A percentile compares a stretch with the other conserved stretches of the same genome.
Evolutionary conservation across 192 early-diverging fungal genomes (phyloP).

Genomic region (Entrophospora sp.): DNA sequence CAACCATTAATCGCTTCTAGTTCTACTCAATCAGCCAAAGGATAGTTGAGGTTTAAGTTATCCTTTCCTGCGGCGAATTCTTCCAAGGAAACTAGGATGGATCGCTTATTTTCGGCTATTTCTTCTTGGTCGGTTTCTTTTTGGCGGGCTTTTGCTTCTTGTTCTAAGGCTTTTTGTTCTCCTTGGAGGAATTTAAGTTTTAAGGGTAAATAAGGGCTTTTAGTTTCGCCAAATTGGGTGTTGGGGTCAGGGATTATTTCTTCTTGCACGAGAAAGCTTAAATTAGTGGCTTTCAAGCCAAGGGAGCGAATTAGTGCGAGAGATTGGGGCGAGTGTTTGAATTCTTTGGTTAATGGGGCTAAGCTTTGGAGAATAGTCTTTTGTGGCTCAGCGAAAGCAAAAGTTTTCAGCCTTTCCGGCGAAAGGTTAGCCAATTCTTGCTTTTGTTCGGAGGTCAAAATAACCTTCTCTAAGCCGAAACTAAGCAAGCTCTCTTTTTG

Average conservation of each 20-base stretch:
- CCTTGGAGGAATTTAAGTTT: background rate
- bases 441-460: background rate
- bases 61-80: background rate
- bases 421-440: background rate
- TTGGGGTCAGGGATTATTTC: background rate
- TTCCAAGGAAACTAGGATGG: no score
- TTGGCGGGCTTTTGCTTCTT: background rate
- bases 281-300: background rate
- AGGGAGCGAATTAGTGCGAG: background rate
- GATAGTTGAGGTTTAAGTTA: background rate
- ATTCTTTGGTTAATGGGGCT: background rate
- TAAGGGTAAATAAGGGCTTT: background rate
- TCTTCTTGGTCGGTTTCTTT: background rate
- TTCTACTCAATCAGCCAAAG: background rate
- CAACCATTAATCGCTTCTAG: background rate
- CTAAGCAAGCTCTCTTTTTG: background rate
- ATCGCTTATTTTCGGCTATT: background rate
- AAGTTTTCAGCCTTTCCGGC: background rate
- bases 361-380: background rate
- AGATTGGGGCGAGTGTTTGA: background rate
- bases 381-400: background rate
- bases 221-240: background rate
- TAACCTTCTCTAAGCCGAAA: background rate
- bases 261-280: background rate
- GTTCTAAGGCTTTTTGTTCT: background rate